Conservation (phyloP, 371 early-diverging fungal genomes). For the Mortierella sp. region DNA sequence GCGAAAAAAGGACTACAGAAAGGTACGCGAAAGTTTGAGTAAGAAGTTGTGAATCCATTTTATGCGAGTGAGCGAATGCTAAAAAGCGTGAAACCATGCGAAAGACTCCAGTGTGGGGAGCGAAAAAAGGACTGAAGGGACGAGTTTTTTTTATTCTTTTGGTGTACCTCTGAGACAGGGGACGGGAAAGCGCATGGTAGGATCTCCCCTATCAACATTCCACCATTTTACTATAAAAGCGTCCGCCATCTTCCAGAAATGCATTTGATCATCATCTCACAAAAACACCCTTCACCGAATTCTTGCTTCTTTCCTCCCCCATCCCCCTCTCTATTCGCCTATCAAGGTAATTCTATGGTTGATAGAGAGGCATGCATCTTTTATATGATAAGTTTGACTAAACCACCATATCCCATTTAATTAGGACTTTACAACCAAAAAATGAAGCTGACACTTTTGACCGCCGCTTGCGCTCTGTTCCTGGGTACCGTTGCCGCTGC, state of each 20-base stretch:
- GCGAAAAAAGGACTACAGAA: not conserved
- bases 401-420: not conserved
- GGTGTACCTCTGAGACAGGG: not conserved
- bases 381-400: not conserved
- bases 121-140: not conserved
- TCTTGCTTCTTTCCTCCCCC: not conserved
- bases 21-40: not conserved
- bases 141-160: not conserved
- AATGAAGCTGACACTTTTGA: slow-evolving; percentile 3
- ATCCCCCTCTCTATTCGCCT: not conserved
- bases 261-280: not conserved
- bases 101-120: not conserved
- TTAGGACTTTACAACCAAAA: not conserved
- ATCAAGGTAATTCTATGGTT: not conserved
- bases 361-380: not conserved
- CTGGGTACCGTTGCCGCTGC: slow-evolving; percentile 6
- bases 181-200: not conserved
- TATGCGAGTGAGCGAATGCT: not conserved
- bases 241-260: not conserved
- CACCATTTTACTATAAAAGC: slow-evolving; percentile 3
- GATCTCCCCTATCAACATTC: not conserved
- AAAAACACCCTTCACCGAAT: not conserved
- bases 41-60: not conserved
- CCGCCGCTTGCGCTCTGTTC: slow-evolving; percentile 17
- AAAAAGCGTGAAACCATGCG: not conserved